Percentiles rank a stretch among this genome's conserved stretches.
Conservation (phyloP, 768 basidiomycete genomes). For the Suillus hirtellus region DNA sequence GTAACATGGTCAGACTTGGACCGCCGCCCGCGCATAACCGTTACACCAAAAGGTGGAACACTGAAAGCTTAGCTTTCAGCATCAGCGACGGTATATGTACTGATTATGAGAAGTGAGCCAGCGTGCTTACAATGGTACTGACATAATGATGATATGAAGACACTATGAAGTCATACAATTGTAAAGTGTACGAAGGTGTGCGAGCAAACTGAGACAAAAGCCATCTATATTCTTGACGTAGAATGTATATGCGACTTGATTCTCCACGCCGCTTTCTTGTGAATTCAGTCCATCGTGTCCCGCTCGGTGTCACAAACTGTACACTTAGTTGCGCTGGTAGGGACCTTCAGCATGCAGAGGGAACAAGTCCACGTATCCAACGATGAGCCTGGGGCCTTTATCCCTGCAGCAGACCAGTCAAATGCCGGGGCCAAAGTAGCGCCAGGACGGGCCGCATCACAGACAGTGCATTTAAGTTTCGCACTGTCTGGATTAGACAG, state of each 20-base stretch:
- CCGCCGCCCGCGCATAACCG: too few species aligned
- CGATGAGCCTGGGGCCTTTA: slow-evolving; percentile 22
- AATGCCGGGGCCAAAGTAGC: slow-evolving; percentile 22
- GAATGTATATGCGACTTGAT: background rate
- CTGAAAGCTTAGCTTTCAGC: too few species aligned
- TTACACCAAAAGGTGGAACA: too few species aligned
- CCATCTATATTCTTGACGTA: background rate
- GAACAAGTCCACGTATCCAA: slow-evolving; percentile 39
- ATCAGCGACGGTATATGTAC: too few species aligned
- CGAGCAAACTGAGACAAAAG: too few species aligned
- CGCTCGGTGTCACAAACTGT: slow-evolving; percentile 49
- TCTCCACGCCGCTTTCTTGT: background rate
- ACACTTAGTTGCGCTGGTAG: slow-evolving; percentile 49
- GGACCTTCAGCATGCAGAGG: slow-evolving; percentile 45
- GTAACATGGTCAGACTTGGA: too few species aligned
- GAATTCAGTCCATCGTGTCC: slow-evolving; percentile 1
- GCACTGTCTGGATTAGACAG: slow-evolving; percentile 47
- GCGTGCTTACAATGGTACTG: too few species aligned
- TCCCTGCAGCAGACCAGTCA: slow-evolving; percentile 42
- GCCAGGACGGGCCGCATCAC: slow-evolving; percentile 42
- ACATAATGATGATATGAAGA: too few species aligned
- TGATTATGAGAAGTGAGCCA: too few species aligned
- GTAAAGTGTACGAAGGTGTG: too few species aligned
- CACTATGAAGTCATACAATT: too few species aligned
- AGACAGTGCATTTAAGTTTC: slow-evolving; percentile 49